These are phyloP conservation scores for Lanmaoa rubissima DNA, from an alignment of 768 basidiomycete species.

Conservation along the genomic window DNA sequence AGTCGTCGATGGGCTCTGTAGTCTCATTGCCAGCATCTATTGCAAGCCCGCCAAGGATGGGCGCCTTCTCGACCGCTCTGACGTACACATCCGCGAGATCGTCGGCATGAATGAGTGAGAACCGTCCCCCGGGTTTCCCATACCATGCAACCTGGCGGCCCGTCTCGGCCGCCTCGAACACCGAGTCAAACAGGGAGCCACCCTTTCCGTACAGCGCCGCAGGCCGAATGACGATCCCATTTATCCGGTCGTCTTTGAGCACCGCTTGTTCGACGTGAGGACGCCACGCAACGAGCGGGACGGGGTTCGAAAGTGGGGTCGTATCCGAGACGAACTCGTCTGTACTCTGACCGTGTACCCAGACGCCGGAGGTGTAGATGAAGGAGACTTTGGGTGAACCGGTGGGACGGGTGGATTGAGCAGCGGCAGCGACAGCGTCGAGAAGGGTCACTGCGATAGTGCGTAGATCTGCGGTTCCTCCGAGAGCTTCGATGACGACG, in stretches of 20 bases:
- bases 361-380: conserved; percentile 34
- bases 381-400: conserved; percentile 30
- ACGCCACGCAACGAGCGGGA: conserved; percentile 21
- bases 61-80: conserved; percentile 32
- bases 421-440: conserved; percentile 13
- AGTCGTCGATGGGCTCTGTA: conserved; percentile 30
- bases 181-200: conserved; percentile 19
- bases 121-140: conserved; percentile 28
- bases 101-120: conserved; percentile 31
- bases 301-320: conserved; percentile 16
- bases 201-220: conserved; percentile 31
- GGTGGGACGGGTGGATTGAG: conserved; percentile 15
- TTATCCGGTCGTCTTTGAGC: conserved; percentile 15
- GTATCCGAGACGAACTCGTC: conserved; percentile 19
- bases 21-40: conserved; percentile 32
- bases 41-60: conserved; percentile 27
- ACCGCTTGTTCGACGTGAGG: conserved; percentile 17
- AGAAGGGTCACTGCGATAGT: conserved; percentile 19
- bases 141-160: conserved; percentile 22
- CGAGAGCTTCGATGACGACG: conserved; percentile 21
- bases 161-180: conserved; percentile 26
- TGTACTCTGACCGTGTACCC: conserved; percentile 27
- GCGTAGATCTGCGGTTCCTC: conserved; percentile 10
- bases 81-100: conserved; percentile 37
- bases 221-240: conserved; percentile 36